phyloP scores from a whole-genome alignment of 2,329 filamentous ascomycete species.

The Calonectria montana region DNA sequence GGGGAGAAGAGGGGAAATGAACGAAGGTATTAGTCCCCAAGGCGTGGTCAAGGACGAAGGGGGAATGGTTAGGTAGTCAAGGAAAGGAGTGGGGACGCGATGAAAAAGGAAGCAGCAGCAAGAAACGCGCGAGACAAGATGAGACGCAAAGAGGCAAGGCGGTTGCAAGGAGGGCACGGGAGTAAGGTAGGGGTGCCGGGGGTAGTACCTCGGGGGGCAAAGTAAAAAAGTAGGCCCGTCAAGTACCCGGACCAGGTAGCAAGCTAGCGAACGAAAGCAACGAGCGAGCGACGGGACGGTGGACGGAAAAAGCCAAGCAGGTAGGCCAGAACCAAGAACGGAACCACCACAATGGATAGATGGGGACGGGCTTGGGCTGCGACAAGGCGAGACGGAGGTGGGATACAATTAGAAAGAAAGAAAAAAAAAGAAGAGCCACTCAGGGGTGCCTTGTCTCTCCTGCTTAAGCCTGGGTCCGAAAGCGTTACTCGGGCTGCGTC shows the following conservation, averaged over 20 bases:
- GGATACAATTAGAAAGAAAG: constrained; percentile 16
- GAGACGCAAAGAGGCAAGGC: constrained; percentile 32
- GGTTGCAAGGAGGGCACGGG: constrained; percentile 29
- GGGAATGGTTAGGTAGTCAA: constrained; percentile 30
- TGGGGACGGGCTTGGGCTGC: constrained; percentile 3
- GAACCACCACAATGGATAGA: constrained; percentile 16
- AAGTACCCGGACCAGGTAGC: constrained; percentile 3
- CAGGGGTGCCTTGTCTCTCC: constrained; percentile 14
- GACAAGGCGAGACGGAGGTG: constrained; percentile 18
- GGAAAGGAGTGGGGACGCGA: constrained; percentile 22
- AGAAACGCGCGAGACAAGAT: constrained; percentile 42
- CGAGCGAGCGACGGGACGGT: background rate
- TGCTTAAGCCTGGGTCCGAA: constrained; percentile 12
- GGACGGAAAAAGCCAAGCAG: background rate
- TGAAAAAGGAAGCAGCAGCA: constrained; percentile 11
- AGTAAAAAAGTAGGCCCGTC: constrained; percentile 6
- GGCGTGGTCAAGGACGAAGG: constrained; percentile 1
- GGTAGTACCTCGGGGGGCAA: constrained; percentile 11
- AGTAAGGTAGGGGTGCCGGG: constrained; percentile 21
- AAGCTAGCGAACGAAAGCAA: constrained; percentile 14
- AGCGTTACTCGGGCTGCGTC: background rate
- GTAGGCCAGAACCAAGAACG: constrained; percentile 1
- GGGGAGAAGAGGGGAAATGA: constrained; percentile 29
- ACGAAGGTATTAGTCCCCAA: constrained; percentile 23
- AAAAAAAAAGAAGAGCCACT: constrained; percentile 4